Conservation (phyloP, 495 filamentous ascomycete species). For the Hypoxylon intermedium region DNA sequence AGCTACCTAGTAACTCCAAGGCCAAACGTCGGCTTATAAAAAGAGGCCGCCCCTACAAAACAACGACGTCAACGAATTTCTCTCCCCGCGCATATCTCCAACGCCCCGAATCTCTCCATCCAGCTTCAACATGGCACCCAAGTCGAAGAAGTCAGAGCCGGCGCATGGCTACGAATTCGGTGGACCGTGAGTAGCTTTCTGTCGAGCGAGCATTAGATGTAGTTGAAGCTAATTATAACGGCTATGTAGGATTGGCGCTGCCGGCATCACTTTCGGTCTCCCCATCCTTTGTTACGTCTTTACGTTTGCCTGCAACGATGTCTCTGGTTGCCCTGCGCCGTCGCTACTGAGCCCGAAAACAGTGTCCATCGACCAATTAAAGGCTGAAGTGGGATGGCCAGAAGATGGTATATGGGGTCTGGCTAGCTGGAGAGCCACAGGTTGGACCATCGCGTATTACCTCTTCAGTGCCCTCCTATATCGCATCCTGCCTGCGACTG, state of each 20-base stretch:
- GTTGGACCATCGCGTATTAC: conserved; percentile 79
- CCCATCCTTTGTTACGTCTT: conserved; percentile 77
- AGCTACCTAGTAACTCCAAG: neutral
- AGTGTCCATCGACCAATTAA: conserved; percentile 72
- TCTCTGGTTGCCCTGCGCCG: conserved; percentile 88
- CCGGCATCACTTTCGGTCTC: conserved; percentile 75
- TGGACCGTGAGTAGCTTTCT: conserved; percentile 74
- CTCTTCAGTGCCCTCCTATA: conserved; percentile 76
- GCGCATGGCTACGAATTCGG: conserved; percentile 76
- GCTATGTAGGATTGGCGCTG: conserved; percentile 71
- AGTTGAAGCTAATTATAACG: conserved; percentile 23
- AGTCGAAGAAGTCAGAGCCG: conserved; percentile 17
- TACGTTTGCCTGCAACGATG: conserved; percentile 88
- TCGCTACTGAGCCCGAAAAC: conserved; percentile 79
- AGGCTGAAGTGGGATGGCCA: conserved; percentile 81
- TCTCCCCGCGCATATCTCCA: neutral
- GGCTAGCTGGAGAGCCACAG: conserved; percentile 65
- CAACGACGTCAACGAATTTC: conserved; percentile 2
- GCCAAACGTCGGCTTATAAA: conserved; percentile 7
- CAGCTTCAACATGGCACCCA: conserved; percentile 22
- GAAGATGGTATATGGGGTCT: conserved; percentile 68
- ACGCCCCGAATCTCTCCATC: neutral
- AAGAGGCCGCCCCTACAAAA: neutral
- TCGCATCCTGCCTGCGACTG: conserved; percentile 77
- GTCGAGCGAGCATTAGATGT: neutral